Conservation (phyloP, 139 green algal species). For the Tetraselmis striata region DNA sequence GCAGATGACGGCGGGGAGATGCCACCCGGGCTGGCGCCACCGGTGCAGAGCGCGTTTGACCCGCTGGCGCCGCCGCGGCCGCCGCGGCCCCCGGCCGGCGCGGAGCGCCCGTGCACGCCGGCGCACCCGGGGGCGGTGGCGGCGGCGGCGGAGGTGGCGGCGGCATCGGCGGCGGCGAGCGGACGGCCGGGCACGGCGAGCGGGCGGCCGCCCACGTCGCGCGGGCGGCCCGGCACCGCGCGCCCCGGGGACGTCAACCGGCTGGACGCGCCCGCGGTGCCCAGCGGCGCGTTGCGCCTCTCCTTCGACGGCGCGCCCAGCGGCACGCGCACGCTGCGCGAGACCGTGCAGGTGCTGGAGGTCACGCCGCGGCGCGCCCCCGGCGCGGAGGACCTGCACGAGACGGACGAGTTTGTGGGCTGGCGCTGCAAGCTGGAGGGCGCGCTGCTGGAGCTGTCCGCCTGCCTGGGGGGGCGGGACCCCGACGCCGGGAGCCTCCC, state of each 20-base stretch:
- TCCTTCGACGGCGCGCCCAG: neutral
- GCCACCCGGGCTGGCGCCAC: neutral
- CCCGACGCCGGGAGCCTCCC: neutral
- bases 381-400: neutral
- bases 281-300: neutral
- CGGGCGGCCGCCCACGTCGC: neutral
- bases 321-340: neutral
- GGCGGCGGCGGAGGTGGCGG: too few species aligned
- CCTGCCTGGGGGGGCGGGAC: neutral
- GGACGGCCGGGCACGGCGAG: too few species aligned
- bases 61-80: neutral
- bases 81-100: too few species aligned
- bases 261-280: neutral
- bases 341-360: neutral
- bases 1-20: too few species aligned
- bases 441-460: neutral
- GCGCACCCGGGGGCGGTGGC: neutral
- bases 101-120: neutral
- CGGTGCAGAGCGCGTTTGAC: neutral
- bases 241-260: neutral
- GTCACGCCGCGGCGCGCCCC: neutral
- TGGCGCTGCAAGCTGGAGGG: neutral
- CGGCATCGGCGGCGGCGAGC: neutral
- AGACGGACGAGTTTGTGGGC: neutral
- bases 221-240: neutral